These are phyloP conservation scores for Trichoderma erinaceum DNA, from an alignment of 495 filamentous ascomycete genomes.

Conservation along the genomic window DNA sequence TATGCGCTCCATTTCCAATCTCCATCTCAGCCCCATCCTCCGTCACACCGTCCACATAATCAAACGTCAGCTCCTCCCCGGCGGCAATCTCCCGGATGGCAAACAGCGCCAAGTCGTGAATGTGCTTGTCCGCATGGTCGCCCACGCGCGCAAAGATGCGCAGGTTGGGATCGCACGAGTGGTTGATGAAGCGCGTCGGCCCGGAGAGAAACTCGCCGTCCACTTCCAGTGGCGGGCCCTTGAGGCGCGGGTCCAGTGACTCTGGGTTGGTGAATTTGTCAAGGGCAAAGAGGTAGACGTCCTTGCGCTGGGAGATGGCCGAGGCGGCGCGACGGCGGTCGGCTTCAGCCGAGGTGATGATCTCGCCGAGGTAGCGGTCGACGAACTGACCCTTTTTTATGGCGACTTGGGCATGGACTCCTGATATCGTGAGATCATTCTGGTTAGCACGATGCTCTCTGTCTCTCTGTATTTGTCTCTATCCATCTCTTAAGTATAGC, in stretches of 20 bases:
- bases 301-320: conserved; percentile 41
- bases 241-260: conserved; percentile 37
- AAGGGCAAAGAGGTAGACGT: conserved; percentile 74
- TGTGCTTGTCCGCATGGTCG: conserved; percentile 62
- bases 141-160: conserved; percentile 76
- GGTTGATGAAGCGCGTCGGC: conserved; percentile 67
- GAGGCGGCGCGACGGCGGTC: conserved; percentile 50
- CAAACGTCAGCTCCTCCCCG: conserved; percentile 76
- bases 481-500: background rate
- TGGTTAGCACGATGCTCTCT: too few relatives aligned
- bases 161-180: conserved; percentile 68
- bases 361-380: conserved; percentile 40
- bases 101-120: conserved; percentile 89
- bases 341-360: conserved; percentile 45
- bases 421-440: conserved; percentile 10
- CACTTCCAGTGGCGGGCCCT: conserved; percentile 41
- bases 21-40: conserved; percentile 46
- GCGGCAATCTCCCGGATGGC: conserved; percentile 61
- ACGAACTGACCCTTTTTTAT: conserved; percentile 80
- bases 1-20: conserved; percentile 31
- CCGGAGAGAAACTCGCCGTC: conserved; percentile 52
- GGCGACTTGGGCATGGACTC: conserved; percentile 30
- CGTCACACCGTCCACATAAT: conserved; percentile 61
- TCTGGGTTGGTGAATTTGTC: conserved; percentile 64
- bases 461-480: too few relatives aligned